Evolutionary conservation across 2,329 filamentous ascomycete genomes (phyloP).

Genomic region (Sporothrix brasiliensis): DNA sequence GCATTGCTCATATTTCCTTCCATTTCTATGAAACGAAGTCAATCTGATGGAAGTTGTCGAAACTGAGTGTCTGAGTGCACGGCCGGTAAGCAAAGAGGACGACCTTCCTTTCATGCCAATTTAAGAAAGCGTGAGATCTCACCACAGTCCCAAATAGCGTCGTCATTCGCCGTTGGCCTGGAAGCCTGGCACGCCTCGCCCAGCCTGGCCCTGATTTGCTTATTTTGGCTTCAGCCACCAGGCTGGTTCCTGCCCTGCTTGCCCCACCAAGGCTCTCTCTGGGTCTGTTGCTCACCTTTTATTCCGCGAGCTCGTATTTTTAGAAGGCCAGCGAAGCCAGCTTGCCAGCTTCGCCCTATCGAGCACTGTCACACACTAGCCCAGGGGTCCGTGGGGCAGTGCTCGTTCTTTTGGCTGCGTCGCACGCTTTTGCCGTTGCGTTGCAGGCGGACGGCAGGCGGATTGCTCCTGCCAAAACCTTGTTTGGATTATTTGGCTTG

Average conservation of each 20-base stretch:
- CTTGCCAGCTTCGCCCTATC: background rate
- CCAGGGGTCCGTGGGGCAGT: slow-evolving; percentile 25
- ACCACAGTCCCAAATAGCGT: background rate
- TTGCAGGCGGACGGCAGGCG: background rate
- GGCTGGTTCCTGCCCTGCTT: slow-evolving; percentile 5
- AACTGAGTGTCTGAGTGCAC: background rate
- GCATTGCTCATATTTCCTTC: too few species aligned
- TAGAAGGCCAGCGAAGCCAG: background rate
- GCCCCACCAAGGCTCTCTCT: slow-evolving; percentile 16
- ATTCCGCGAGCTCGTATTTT: slow-evolving; percentile 4
- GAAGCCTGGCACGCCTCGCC: slow-evolving; percentile 14
- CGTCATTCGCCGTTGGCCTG: background rate
- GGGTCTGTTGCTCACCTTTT: background rate
- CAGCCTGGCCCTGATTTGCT: slow-evolving; percentile 20
- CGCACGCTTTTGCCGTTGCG: background rate
- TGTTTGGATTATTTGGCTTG: slow-evolving; percentile 7
- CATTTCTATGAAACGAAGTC: too few species aligned
- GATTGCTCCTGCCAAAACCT: slow-evolving; percentile 12
- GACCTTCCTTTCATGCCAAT: slow-evolving; percentile 10
- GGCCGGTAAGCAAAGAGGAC: background rate
- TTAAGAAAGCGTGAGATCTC: background rate
- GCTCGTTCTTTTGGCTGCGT: background rate
- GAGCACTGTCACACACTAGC: slow-evolving; percentile 12
- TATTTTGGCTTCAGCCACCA: slow-evolving; percentile 15
- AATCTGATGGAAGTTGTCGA: background rate